Percentiles rank a stretch among this genome's conserved stretches.
Conservation (phyloP, 257 asterid genomes). For the Jacaranda copaia region DNA sequence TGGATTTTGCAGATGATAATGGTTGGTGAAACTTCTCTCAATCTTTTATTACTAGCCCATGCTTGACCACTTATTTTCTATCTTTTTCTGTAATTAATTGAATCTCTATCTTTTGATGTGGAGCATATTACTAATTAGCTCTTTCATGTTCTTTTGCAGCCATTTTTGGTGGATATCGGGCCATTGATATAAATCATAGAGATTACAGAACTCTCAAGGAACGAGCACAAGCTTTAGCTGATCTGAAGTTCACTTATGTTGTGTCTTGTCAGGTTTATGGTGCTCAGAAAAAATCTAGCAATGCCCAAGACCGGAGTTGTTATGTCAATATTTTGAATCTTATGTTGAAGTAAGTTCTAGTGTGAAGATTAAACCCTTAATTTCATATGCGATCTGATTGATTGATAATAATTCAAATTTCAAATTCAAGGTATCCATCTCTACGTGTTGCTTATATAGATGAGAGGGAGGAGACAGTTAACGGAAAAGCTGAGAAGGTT, state of each 20-base stretch:
- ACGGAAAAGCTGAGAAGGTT: slow-evolving; percentile 64
- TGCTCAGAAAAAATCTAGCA: slow-evolving; percentile 89
- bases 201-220: slow-evolving; percentile 67
- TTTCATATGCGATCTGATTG: slow-evolving; percentile 20
- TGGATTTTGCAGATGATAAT: slow-evolving; percentile 85
- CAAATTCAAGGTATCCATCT: slow-evolving; percentile 80
- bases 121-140: slow-evolving; percentile 20
- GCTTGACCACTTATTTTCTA: not conserved
- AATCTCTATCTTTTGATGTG: not conserved
- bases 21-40: slow-evolving; percentile 60
- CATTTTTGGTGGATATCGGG: slow-evolving; percentile 85
- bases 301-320: slow-evolving; percentile 71
- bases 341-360: slow-evolving; percentile 79
- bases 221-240: slow-evolving; percentile 89
- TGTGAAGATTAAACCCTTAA: slow-evolving; percentile 25
- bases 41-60: slow-evolving; percentile 3
- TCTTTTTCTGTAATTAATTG: slow-evolving; percentile 22
- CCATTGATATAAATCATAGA: slow-evolving; percentile 57
- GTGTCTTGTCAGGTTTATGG: slow-evolving; percentile 98
- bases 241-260: slow-evolving; percentile 93
- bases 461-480: slow-evolving; percentile 76
- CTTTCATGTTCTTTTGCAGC: slow-evolving; percentile 53
- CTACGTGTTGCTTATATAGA: slow-evolving; percentile 98
- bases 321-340: slow-evolving; percentile 88
- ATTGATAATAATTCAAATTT: slow-evolving; percentile 34